Evolutionary conservation across 2,329 filamentous ascomycete species (phyloP).

Genomic region (Neonectria punicea): DNA sequence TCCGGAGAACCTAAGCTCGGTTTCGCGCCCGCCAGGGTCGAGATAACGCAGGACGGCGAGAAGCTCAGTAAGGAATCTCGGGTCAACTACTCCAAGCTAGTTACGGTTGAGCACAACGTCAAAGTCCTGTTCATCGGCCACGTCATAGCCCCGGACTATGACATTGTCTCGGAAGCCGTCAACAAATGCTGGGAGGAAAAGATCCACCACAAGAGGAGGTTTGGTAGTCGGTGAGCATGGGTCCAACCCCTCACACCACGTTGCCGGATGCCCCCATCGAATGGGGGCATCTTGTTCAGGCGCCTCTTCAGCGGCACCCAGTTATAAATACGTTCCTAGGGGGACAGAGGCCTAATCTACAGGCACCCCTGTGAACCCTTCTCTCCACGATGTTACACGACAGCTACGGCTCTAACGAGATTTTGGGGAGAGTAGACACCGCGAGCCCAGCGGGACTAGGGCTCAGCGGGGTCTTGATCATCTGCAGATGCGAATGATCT

Average conservation of each 20-base stretch:
- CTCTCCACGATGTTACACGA: slow-evolving; percentile 30
- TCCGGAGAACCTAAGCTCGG: slow-evolving; percentile 59
- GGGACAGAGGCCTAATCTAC: slow-evolving; percentile 28
- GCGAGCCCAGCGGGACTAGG: slow-evolving; percentile 1
- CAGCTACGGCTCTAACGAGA: slow-evolving; percentile 13
- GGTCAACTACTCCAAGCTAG: slow-evolving; percentile 67
- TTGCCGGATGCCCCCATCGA: slow-evolving; percentile 35
- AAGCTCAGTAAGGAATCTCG: slow-evolving; percentile 61
- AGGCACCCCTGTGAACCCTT: slow-evolving; percentile 35
- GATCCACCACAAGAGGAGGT: slow-evolving; percentile 47
- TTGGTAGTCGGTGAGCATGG: slow-evolving; percentile 27
- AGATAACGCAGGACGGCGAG: slow-evolving; percentile 56
- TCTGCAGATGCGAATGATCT: neutral
- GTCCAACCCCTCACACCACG: slow-evolving; percentile 34
- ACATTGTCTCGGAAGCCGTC: slow-evolving; percentile 57
- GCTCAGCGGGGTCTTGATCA: slow-evolving; percentile 3
- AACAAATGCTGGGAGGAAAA: slow-evolving; percentile 62
- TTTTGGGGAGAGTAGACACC: slow-evolving; percentile 1
- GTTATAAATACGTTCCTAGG: slow-evolving; percentile 47
- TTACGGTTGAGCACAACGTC: slow-evolving; percentile 67
- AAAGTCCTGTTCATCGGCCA: slow-evolving; percentile 67
- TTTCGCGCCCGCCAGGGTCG: slow-evolving; percentile 57
- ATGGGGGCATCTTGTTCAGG: slow-evolving; percentile 34
- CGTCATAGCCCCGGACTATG: slow-evolving; percentile 53
- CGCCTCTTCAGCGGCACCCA: slow-evolving; percentile 34